These are phyloP conservation scores for Solanum rostratum DNA, from an alignment of 257 asterid species.

Conservation along the genomic window DNA sequence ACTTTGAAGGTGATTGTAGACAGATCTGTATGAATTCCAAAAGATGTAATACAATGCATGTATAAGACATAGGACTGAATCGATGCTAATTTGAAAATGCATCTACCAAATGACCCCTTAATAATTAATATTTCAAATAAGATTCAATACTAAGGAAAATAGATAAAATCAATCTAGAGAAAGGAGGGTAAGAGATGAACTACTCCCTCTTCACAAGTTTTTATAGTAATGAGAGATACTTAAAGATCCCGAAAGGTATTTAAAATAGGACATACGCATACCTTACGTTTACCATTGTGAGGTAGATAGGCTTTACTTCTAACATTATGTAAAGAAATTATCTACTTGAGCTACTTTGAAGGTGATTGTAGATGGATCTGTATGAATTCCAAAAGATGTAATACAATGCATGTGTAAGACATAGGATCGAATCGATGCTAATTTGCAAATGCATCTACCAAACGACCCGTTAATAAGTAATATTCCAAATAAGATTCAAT, in stretches of 20 bases:
- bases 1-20: not conserved
- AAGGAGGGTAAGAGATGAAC: not conserved
- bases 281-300: too few relatives aligned
- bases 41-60: not conserved
- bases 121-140: not conserved
- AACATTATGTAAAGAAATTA: not conserved
- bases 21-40: not conserved
- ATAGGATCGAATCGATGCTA: not conserved
- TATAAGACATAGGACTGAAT: not conserved
- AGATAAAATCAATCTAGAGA: not conserved
- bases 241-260: too few relatives aligned
- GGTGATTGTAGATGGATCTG: not conserved
- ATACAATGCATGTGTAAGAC: not conserved
- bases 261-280: too few relatives aligned
- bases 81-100: not conserved
- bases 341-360: not conserved
- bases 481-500: not conserved
- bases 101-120: too few relatives aligned
- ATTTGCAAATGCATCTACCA: not conserved
- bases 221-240: too few relatives aligned
- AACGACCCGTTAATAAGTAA: too few relatives aligned
- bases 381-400: not conserved
- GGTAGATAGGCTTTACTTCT: not conserved
- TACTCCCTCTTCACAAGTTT: not conserved
- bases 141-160: not conserved